Conservation (phyloP, 306 rosid species). For the Fagus crenata region DNA sequence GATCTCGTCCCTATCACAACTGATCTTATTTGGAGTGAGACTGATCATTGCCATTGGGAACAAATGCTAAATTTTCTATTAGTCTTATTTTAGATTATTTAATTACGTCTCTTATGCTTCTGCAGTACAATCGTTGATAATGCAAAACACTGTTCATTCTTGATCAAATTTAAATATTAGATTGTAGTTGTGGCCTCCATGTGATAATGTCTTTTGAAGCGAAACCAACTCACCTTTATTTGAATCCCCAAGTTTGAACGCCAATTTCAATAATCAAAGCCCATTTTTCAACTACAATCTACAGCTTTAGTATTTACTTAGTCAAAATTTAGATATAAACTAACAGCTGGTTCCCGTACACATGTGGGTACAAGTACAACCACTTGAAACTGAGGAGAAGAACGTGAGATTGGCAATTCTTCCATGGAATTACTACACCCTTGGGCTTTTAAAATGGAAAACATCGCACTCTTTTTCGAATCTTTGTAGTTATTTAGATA, state of each 20-base stretch:
- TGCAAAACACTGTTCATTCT: not conserved
- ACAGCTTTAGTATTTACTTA: not conserved
- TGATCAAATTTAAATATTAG: not conserved
- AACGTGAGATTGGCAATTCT: not conserved
- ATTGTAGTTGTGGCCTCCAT: not conserved
- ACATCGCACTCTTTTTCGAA: too few relatives aligned
- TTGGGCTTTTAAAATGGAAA: too few relatives aligned
- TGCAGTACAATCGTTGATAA: not conserved
- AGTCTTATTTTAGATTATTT: not conserved
- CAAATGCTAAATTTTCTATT: too few relatives aligned
- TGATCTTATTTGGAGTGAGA: not conserved
- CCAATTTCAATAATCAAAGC: not conserved
- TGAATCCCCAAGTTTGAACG: not conserved
- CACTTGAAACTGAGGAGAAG: not conserved
- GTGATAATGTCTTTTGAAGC: not conserved
- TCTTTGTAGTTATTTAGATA: too few relatives aligned
- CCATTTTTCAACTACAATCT: not conserved
- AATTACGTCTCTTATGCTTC: not conserved
- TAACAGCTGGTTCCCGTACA: not conserved
- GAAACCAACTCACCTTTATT: not conserved
- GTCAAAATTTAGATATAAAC: not conserved
- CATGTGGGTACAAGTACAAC: not conserved
- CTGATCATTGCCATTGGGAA: not conserved
- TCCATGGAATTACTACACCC: not conserved
- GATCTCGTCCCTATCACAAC: not conserved